Evolutionary conservation across 805 yeast species (phyloP).

Genomic region (Yarrowia sp.): DNA sequence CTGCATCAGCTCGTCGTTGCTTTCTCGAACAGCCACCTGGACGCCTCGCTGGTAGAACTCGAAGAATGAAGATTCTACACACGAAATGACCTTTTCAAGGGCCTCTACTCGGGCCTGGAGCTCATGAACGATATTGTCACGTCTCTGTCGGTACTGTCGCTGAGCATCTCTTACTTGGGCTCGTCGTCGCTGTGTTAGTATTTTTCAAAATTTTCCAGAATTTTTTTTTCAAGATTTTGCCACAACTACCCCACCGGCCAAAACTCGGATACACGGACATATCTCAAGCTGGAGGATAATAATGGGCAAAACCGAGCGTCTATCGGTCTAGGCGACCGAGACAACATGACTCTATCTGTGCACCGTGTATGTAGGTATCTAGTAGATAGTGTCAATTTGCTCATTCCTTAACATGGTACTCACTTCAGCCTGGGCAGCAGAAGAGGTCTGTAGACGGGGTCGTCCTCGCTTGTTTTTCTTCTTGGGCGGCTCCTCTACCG

Average conservation of each 20-base stretch:
- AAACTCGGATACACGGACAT: not conserved
- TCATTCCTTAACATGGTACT: not conserved
- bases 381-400: not conserved
- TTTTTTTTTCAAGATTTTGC: too few species aligned
- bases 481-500: conserved; percentile 17
- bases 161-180: conserved; percentile 31
- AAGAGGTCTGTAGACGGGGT: conserved; percentile 28
- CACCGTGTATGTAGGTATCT: not conserved
- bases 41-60: conserved; percentile 30
- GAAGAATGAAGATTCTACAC: conserved; percentile 27
- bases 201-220: not conserved
- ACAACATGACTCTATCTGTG: not conserved
- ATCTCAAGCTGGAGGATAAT: too few species aligned
- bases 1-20: conserved; percentile 29
- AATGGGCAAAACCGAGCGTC: too few species aligned
- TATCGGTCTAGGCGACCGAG: too few species aligned
- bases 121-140: conserved; percentile 29
- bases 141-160: conserved; percentile 30
- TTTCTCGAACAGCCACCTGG: conserved; percentile 25
- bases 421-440: conserved; percentile 27
- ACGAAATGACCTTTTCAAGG: conserved; percentile 22
- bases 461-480: conserved; percentile 29
- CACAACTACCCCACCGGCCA: conserved; percentile 4
- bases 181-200: conserved; percentile 30
- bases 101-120: conserved; percentile 23